Base-by-base conservation (phyloP, 805 yeast genomes). In the Middelhovenomyces tepae region DNA sequence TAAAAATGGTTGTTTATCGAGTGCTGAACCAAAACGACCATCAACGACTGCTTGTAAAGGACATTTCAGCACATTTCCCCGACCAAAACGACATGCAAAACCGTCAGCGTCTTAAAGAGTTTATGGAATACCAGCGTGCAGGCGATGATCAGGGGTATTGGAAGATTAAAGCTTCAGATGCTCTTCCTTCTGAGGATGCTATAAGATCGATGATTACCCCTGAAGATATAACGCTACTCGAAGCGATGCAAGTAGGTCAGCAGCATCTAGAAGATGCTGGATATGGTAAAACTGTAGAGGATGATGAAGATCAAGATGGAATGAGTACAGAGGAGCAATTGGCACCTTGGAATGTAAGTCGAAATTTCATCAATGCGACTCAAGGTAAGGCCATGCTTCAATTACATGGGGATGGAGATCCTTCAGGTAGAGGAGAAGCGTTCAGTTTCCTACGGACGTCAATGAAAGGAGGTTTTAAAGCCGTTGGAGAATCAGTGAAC, bases 21-120 rank as follows among this genome's bases (percentile, higher is more conserved):
- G 82, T 86, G 1, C 64, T 91, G 57, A 84, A 86, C 54, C 73
- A 76, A 40, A 76, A 71, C 28, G 80, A 80, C 2, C 71, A 74
- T 22, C 75, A 80, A 24, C 66, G 97, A 22, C 65, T 91, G 26
- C 67, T 83, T 5, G 94, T 91, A 7, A 78, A 78, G 43, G 97
- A 91, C 44, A 83, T 91, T 15, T 76, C 94, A 0, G 71, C 72
- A 32, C 96, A 89, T 62, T 91, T 91, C 53, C 97, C 98, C 0
- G 97, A 86, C 46, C 96, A 87, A 56, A 87, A 82, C 50, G 97
- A 91, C 51, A 87, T 89, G 84, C 98, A 91, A 55, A 89, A 85
- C 53, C 71, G 98, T 47, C 97, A 89, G 59, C 69, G 95, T 41
- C 67, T 91, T 36, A 91, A 91, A 56, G 98, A 91, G 59, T 91